These are phyloP conservation scores for Gossypium arboreum DNA, from an alignment of 345 rosid genomes.

Conservation along the genomic window DNA sequence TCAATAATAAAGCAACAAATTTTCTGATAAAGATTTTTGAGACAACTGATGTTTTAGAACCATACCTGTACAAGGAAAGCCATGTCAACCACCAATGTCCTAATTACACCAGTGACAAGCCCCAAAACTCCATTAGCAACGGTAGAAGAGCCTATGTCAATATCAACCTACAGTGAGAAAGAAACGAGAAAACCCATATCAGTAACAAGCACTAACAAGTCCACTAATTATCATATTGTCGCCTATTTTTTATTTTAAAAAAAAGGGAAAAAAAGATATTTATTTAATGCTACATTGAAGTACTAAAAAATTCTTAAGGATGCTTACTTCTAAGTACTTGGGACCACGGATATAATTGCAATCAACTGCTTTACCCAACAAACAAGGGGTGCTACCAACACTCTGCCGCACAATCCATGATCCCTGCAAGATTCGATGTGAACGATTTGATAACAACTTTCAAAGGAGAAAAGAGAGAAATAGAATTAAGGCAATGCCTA, in stretches of 20 bases:
- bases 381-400: constrained; percentile 97
- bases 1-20: neutral
- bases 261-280: neutral
- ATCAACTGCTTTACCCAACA: constrained; percentile 94
- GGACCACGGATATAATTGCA: constrained; percentile 87
- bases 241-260: neutral
- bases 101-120: constrained; percentile 91
- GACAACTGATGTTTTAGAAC: neutral
- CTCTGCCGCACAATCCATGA: constrained; percentile 99
- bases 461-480: neutral
- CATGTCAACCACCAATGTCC: constrained; percentile 92
- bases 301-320: neutral
- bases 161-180: constrained; percentile 58
- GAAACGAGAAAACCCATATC: constrained; percentile 15
- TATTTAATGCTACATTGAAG: neutral
- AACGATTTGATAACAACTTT: neutral
- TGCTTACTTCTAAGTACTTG: constrained; percentile 73
- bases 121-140: constrained; percentile 99
- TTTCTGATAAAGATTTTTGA: neutral
- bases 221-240: neutral
- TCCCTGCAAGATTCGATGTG: constrained; percentile 48
- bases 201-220: neutral
- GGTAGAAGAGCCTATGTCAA: constrained; percentile 96
- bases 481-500: neutral
- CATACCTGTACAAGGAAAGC: constrained; percentile 94